Percentiles rank a stretch among this genome's conserved stretches.
phyloP scores from a whole-genome alignment of 352 stramenopile species.

The Pythium utonaiense region DNA sequence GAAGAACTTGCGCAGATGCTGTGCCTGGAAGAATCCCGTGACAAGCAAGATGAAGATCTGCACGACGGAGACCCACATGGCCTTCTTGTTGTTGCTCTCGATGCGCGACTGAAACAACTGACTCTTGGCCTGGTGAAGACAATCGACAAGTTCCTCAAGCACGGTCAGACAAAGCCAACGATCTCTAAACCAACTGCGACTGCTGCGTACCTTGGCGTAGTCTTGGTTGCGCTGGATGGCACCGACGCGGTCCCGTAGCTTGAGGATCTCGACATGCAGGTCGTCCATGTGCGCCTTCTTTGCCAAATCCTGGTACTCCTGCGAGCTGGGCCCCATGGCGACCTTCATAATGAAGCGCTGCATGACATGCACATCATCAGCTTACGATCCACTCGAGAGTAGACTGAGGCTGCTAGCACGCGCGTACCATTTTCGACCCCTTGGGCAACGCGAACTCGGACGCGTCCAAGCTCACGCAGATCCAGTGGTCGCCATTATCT shows the following conservation, averaged over 20 bases:
- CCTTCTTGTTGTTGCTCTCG: slow-evolving; percentile 73
- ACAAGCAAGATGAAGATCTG: slow-evolving; percentile 72
- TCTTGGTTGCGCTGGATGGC: slow-evolving; percentile 82
- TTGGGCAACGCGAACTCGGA: slow-evolving; percentile 59
- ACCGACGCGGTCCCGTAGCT: slow-evolving; percentile 73
- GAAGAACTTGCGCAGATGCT: slow-evolving; percentile 79
- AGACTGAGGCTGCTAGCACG: neutral
- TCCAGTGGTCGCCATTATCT: slow-evolving; percentile 63
- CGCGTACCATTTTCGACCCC: slow-evolving; percentile 58
- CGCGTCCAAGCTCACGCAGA: slow-evolving; percentile 68
- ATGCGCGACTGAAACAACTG: slow-evolving; percentile 62
- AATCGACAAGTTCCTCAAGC: neutral
- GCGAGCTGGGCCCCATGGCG: slow-evolving; percentile 59
- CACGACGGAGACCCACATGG: slow-evolving; percentile 80
- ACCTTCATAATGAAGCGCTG: slow-evolving; percentile 71
- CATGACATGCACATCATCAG: neutral
- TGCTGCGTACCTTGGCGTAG: slow-evolving; percentile 77
- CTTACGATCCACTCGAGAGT: neutral
- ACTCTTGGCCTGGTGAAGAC: slow-evolving; percentile 67
- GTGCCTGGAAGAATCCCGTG: slow-evolving; percentile 73
- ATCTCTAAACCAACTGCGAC: neutral
- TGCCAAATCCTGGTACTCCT: slow-evolving; percentile 80
- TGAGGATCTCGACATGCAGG: slow-evolving; percentile 74
- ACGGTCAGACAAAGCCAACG: neutral
- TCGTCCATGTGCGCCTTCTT: slow-evolving; percentile 84